Percentiles rank a stretch among this genome's conserved stretches.
phyloP scores from a whole-genome alignment of 2,329 filamentous ascomycete species.

The Neofusicoccum cordaticola region DNA sequence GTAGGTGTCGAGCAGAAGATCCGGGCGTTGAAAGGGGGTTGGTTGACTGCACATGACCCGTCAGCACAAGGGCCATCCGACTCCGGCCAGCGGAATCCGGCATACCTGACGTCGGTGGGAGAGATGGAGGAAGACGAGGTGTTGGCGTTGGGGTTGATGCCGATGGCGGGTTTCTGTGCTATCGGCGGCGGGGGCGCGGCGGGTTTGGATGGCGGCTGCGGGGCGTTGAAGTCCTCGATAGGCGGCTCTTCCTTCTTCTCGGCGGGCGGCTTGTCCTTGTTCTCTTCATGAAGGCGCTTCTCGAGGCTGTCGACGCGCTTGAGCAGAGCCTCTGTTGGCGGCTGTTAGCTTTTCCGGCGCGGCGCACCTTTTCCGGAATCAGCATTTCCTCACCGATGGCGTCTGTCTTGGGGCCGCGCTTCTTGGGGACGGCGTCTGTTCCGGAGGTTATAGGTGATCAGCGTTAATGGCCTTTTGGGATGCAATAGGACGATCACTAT shows the following conservation, averaged over 20 bases:
- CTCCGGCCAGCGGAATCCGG: neutral
- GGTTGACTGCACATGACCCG: slow-evolving; percentile 20
- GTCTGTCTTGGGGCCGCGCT: slow-evolving; percentile 85
- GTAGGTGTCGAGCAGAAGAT: slow-evolving; percentile 71
- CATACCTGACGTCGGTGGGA: slow-evolving; percentile 14
- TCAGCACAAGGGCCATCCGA: neutral
- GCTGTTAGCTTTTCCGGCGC: neutral
- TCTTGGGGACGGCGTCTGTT: slow-evolving; percentile 82
- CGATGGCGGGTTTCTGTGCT: slow-evolving; percentile 4
- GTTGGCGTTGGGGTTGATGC: neutral
- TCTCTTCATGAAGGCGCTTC: slow-evolving; percentile 65
- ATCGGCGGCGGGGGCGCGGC: neutral
- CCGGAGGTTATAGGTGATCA: slow-evolving; percentile 14
- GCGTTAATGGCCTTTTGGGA: slow-evolving; percentile 1
- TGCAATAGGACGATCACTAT: slow-evolving; percentile 16
- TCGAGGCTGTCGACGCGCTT: slow-evolving; percentile 85
- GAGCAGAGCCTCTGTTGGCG: slow-evolving; percentile 55
- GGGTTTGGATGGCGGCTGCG: slow-evolving; percentile 10
- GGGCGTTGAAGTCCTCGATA: slow-evolving; percentile 12
- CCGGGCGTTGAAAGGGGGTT: slow-evolving; percentile 39
- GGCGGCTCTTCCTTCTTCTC: neutral
- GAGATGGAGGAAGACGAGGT: slow-evolving; percentile 10
- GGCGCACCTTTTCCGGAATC: neutral
- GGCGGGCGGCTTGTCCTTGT: slow-evolving; percentile 39
- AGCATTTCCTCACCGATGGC: slow-evolving; percentile 59